phyloP scores from a whole-genome alignment of 345 rosid species.

The Barbarea vulgaris region DNA sequence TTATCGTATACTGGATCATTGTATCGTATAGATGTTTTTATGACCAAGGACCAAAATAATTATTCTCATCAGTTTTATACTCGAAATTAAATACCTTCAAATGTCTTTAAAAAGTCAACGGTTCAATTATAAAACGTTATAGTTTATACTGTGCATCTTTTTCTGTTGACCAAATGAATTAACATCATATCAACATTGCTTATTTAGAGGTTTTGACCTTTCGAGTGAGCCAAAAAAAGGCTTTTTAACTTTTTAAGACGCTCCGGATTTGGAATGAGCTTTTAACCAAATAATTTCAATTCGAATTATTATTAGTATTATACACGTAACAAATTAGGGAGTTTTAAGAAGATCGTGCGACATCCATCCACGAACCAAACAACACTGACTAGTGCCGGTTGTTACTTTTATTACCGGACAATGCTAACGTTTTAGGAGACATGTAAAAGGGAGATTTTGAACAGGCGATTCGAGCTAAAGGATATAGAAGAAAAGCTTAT shows the following conservation, averaged over 20 bases:
- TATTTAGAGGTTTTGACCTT: background rate
- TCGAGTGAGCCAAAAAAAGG: background rate
- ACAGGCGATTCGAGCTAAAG: slow-evolving; percentile 17
- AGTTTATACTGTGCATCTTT: background rate
- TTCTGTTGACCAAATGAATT: background rate
- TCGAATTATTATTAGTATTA: background rate
- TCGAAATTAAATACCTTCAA: background rate
- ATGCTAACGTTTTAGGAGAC: slow-evolving; percentile 24
- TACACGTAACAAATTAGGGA: background rate
- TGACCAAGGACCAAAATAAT: too few species aligned
- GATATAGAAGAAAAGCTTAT: slow-evolving; percentile 23
- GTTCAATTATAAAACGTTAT: background rate
- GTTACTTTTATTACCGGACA: slow-evolving; percentile 15
- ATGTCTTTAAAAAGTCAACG: background rate
- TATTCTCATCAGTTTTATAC: background rate
- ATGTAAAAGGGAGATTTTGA: slow-evolving; percentile 20
- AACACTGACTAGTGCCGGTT: background rate
- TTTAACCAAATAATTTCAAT: background rate
- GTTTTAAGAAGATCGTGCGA: background rate
- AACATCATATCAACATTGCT: background rate
- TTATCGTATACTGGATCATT: too few species aligned
- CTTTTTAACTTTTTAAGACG: background rate
- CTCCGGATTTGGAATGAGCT: background rate
- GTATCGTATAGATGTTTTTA: too few species aligned
- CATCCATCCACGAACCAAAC: slow-evolving; percentile 6